phyloP scores from a whole-genome alignment of 768 basidiomycete genomes.

The Harrya chromipes region DNA sequence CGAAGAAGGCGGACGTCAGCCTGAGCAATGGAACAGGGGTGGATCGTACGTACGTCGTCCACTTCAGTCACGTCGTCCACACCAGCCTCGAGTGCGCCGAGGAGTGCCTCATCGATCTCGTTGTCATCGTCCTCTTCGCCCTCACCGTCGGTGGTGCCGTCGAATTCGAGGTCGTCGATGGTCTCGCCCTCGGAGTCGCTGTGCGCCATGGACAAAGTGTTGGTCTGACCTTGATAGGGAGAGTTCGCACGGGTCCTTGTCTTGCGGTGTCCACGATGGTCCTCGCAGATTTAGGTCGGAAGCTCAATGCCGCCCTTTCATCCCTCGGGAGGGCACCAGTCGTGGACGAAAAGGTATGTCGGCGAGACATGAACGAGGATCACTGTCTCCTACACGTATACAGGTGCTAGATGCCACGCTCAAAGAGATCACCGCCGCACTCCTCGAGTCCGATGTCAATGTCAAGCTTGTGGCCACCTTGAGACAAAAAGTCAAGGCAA shows the following conservation, averaged over 20 bases:
- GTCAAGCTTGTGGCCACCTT: constrained; percentile 90
- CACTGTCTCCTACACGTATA: constrained; percentile 2
- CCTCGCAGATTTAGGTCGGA: constrained; percentile 90
- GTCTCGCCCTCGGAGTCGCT: constrained; percentile 66
- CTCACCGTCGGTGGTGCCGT: constrained; percentile 40
- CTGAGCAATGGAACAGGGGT: background rate
- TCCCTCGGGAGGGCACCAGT: constrained; percentile 83
- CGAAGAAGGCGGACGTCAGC: constrained; percentile 6
- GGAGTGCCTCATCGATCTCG: constrained; percentile 58
- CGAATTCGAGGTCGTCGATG: constrained; percentile 58
- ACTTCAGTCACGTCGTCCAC: constrained; percentile 66
- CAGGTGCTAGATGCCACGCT: constrained; percentile 92
- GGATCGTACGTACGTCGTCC: constrained; percentile 56
- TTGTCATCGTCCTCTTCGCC: constrained; percentile 46
- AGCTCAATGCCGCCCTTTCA: constrained; percentile 89
- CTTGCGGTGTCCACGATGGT: constrained; percentile 62
- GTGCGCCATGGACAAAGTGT: constrained; percentile 38
- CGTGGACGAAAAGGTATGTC: constrained; percentile 84
- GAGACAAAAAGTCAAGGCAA: constrained; percentile 85
- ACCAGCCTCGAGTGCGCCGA: constrained; percentile 54
- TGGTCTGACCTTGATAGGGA: background rate
- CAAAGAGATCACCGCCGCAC: constrained; percentile 91
- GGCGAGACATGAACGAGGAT: background rate
- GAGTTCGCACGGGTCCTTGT: constrained; percentile 29
- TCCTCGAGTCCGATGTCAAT: constrained; percentile 97